Base-by-base conservation (phyloP, 73 alveolate species). In the Durusdinium trenchii region DNA sequence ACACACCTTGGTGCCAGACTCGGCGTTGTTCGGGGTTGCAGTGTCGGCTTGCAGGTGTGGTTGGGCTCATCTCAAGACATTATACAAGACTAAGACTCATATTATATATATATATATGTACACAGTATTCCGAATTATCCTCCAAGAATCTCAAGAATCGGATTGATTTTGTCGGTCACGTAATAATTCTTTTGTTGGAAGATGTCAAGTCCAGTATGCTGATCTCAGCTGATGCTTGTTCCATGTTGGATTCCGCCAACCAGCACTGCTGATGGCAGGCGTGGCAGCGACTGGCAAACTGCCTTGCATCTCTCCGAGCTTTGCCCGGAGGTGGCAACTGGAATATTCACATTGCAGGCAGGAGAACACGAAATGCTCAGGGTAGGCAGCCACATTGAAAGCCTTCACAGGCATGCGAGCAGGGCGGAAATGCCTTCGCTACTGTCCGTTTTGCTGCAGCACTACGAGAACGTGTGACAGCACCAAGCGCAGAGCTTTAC, bases 11-110 rank as follows among this genome's bases (percentile, higher is more conserved):
- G 76, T 40, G n/a, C 75, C 75, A 6, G 98, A 91, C 35, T 87
- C 52, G 38, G 46, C 84, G 35, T 71, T 91, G 38, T 48, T 47
- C 46, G 89, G 98, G 14, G 98, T 71, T 5, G 98, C 98, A 26
- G 60, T 91, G 48, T 75, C 98, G 35, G 98, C 98, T 6, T 91
- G 98, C 98, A 91, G 98, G 98, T 76, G n/a, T 20, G 83, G 3
- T 35, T 35, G 9, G 45, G 9, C n/a, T 23, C 84, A 40, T 2
- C 52, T 12, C 51, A 20, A n/a, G 14, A n/a, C n/a, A n/a, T n/a
- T n/a, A n/a, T n/a, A n/a, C n/a, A n/a, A n/a, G n/a, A n/a, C n/a
- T n/a, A n/a, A n/a, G n/a, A n/a, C n/a, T n/a, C n/a, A n/a, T n/a
- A n/a, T n/a, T n/a, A n/a, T n/a, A n/a, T n/a, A n/a, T n/a, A n/a